phyloP scores from a whole-genome alignment of 176 grass and related monocot species.

The Luzula sylvatica region DNA sequence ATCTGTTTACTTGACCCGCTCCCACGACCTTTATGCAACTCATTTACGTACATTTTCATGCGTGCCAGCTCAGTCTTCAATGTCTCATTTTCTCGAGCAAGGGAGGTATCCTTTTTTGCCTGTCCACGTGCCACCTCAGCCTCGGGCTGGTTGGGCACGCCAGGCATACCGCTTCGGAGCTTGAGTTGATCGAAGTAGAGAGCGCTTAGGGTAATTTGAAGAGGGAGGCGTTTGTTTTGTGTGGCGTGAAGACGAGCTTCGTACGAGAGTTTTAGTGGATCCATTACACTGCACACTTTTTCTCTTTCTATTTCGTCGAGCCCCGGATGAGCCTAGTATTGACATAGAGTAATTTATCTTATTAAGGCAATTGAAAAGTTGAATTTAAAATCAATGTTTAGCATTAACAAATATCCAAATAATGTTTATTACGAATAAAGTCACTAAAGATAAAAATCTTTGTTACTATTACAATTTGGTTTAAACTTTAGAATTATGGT shows the following conservation, averaged over 20 bases:
- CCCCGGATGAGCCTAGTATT: slow-evolving; percentile 33
- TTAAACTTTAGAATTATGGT: too few relatives aligned
- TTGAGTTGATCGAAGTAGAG: slow-evolving; percentile 88
- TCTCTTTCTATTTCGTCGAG: slow-evolving; percentile 77
- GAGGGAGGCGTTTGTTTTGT: slow-evolving; percentile 72
- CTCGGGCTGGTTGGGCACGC: neutral
- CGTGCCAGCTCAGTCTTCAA: slow-evolving; percentile 38
- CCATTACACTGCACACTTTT: slow-evolving; percentile 88
- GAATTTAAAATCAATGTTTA: neutral
- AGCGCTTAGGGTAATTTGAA: slow-evolving; percentile 53
- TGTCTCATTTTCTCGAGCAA: slow-evolving; percentile 69
- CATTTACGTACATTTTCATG: slow-evolving; percentile 51
- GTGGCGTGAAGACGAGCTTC: slow-evolving; percentile 61
- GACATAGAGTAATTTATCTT: neutral
- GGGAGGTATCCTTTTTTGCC: slow-evolving; percentile 36
- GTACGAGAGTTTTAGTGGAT: slow-evolving; percentile 57
- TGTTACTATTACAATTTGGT: too few relatives aligned
- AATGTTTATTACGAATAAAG: too few relatives aligned
- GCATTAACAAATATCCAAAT: too few relatives aligned
- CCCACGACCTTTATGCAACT: slow-evolving; percentile 21
- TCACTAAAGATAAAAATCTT: too few relatives aligned
- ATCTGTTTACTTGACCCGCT: slow-evolving; percentile 14
- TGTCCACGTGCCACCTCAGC: slow-evolving; percentile 12
- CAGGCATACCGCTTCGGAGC: slow-evolving; percentile 29
- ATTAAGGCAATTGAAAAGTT: neutral